Evolutionary conservation across 768 basidiomycete genomes (phyloP).

Genomic region (Agaricus blazei): DNA sequence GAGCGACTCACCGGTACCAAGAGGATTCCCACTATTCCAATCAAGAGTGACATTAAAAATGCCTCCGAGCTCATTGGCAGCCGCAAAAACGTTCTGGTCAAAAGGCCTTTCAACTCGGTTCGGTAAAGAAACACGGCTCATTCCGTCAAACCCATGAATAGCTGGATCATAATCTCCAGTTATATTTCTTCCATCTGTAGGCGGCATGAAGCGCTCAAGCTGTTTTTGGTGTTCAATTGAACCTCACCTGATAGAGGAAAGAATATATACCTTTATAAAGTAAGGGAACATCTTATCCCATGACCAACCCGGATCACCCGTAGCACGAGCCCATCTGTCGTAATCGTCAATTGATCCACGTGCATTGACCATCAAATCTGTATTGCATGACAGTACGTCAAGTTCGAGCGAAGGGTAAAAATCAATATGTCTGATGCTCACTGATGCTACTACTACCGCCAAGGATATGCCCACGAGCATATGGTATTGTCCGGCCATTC

Average conservation of each 20-base stretch:
- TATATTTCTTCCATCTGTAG: conserved; percentile 33
- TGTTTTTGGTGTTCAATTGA: conserved; percentile 8
- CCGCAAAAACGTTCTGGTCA: conserved; percentile 25
- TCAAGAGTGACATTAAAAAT: conserved; percentile 23
- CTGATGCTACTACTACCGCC: conserved; percentile 26
- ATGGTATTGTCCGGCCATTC: conserved; percentile 14
- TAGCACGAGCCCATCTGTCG: conserved; percentile 18
- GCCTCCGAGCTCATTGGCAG: conserved; percentile 21
- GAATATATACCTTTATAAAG: conserved; percentile 20
- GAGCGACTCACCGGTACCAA: conserved; percentile 24
- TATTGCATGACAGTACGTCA: not conserved
- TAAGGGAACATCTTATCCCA: conserved; percentile 26
- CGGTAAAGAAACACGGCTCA: conserved; percentile 25
- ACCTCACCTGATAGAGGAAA: not conserved
- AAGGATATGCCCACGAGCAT: conserved; percentile 22
- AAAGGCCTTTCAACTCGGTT: conserved; percentile 21
- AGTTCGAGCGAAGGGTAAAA: not conserved
- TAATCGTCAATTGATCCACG: conserved; percentile 26
- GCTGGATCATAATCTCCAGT: conserved; percentile 30
- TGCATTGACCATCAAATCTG: conserved; percentile 28
- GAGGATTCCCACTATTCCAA: conserved; percentile 22
- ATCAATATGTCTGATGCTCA: not conserved
- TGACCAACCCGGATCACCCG: conserved; percentile 30
- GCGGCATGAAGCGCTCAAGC: conserved; percentile 31
- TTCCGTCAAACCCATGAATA: conserved; percentile 30